These are phyloP conservation scores for Schizophyllum amplum DNA, from an alignment of 1,284 basidiomycete genomes.

Conservation along the genomic window DNA sequence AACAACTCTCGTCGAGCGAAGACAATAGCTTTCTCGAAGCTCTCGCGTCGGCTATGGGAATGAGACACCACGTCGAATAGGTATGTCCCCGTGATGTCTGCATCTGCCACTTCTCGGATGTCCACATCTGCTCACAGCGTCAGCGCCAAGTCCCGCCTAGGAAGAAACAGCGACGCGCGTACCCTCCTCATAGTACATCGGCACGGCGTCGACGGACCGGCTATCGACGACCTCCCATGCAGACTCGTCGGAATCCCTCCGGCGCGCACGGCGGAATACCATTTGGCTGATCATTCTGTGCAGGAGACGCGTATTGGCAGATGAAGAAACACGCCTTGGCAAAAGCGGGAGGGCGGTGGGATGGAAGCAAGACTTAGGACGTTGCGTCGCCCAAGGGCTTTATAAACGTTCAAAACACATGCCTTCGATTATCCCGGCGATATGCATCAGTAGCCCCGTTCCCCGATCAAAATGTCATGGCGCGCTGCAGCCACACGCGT, in stretches of 20 bases:
- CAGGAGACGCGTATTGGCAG: slow-evolving; percentile 2
- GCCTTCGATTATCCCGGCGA: neutral
- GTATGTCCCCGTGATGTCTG: slow-evolving; percentile 50
- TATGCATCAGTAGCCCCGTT: neutral
- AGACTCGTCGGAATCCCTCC: slow-evolving; percentile 21
- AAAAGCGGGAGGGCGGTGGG: too few relatives aligned
- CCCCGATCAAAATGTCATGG: neutral
- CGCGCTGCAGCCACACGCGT: neutral
- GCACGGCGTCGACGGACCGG: slow-evolving; percentile 53
- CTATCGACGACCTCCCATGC: slow-evolving; percentile 72
- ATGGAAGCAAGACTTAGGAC: too few relatives aligned
- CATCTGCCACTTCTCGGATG: slow-evolving; percentile 41
- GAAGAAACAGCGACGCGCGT: slow-evolving; percentile 12
- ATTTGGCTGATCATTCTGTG: too few relatives aligned
- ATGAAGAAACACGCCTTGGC: too few relatives aligned
- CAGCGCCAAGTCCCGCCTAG: neutral
- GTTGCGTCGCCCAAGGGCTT: neutral
- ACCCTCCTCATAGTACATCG: slow-evolving; percentile 59
- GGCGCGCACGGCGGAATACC: too few relatives aligned
- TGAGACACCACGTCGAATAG: slow-evolving; percentile 45
- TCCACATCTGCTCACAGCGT: slow-evolving; percentile 44
- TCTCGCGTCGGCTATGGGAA: slow-evolving; percentile 23
- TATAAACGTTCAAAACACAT: neutral
- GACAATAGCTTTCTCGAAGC: slow-evolving; percentile 42
- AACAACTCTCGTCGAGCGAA: slow-evolving; percentile 60